A percentile compares a stretch with the other conserved stretches of the same genome.
Conservation (phyloP, 192 early-diverging fungal genomes). For the Coemansia sp. region DNA sequence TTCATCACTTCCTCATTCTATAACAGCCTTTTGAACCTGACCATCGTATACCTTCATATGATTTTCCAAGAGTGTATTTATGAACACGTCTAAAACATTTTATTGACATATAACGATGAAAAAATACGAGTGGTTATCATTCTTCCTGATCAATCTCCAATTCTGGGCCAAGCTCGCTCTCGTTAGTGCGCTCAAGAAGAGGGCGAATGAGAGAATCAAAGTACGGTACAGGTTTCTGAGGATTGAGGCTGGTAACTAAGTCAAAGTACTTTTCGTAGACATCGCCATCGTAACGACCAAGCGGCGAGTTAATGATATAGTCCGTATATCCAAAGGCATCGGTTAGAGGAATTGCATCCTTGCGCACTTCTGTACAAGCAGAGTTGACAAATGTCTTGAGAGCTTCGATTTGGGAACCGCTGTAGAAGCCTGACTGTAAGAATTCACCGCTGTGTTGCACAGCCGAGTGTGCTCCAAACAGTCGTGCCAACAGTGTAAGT, state of each 20-base stretch:
- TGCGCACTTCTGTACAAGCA: constrained; percentile 69
- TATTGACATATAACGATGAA: background rate
- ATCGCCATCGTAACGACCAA: constrained; percentile 84
- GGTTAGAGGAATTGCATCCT: constrained; percentile 78
- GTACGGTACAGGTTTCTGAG: constrained; percentile 69
- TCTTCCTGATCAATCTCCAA: constrained; percentile 66
- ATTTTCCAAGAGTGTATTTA: too few species aligned
- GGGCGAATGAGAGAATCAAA: constrained; percentile 78
- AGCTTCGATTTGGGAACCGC: constrained; percentile 65
- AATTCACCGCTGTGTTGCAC: constrained; percentile 81
- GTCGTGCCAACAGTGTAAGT: constrained; percentile 68
- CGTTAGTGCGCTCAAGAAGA: constrained; percentile 62
- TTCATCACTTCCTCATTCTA: too few species aligned
- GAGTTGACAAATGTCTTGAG: constrained; percentile 65
- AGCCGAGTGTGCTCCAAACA: constrained; percentile 84
- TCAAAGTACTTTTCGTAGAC: constrained; percentile 87
- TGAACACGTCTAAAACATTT: too few species aligned
- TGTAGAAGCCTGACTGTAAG: constrained; percentile 83
- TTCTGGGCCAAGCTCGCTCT: constrained; percentile 59
- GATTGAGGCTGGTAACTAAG: constrained; percentile 75
- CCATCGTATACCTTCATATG: too few species aligned
- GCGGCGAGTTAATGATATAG: constrained; percentile 84
- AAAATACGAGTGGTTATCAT: background rate
- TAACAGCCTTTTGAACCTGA: too few species aligned
- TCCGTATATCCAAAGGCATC: constrained; percentile 89